phyloP scores from a whole-genome alignment of 345 rosid species.

The Hevea brasiliensis region DNA sequence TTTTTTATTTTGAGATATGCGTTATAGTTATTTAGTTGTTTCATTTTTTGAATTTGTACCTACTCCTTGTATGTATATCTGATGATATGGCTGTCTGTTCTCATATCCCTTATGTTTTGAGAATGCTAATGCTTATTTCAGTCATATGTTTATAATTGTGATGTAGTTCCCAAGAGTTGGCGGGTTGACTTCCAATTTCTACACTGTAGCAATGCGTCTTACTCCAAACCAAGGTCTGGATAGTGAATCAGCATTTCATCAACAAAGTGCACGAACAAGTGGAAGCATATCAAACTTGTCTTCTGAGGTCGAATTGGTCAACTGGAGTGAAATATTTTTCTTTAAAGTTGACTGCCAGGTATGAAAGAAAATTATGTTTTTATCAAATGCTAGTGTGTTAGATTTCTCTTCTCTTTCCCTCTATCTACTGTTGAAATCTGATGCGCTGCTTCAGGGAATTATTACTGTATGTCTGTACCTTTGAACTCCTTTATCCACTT shows the following conservation, averaged over 20 bases:
- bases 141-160: constrained; percentile 22
- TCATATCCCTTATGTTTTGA: background rate
- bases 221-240: constrained; percentile 46
- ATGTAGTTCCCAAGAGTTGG: constrained; percentile 65
- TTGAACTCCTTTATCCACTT: background rate
- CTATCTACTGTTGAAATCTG: background rate
- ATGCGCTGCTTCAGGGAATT: background rate
- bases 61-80: background rate
- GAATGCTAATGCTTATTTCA: constrained; percentile 15
- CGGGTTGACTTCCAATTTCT: constrained; percentile 66
- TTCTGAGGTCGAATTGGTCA: constrained; percentile 52
- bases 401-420: background rate
- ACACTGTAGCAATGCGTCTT: constrained; percentile 60
- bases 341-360: constrained; percentile 80
- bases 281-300: constrained; percentile 60
- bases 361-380: constrained; percentile 14
- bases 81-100: background rate
- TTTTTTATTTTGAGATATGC: no score
- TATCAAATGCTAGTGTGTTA: background rate
- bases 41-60: background rate
- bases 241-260: constrained; percentile 49
- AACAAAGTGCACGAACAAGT: constrained; percentile 86
- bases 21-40: background rate
- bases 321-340: constrained; percentile 90
- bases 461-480: background rate